phyloP scores from a whole-genome alignment of 73 alveolate genomes.

The Paramecium primaurelia region DNA sequence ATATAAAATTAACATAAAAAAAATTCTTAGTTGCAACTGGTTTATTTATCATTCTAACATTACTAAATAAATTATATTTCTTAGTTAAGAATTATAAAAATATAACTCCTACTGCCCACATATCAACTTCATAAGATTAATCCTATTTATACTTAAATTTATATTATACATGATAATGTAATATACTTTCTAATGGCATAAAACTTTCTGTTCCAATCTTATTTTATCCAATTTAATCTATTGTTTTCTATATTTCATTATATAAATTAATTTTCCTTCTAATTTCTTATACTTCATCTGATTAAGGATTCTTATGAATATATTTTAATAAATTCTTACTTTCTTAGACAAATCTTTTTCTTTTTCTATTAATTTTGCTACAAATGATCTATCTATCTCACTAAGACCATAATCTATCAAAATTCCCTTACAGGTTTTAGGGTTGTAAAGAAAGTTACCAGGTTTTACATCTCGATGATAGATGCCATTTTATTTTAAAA shows the following conservation, averaged over 20 bases:
- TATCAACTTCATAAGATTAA: conserved; percentile 88
- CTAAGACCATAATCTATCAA: conserved; percentile 96
- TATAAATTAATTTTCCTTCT: conserved; percentile 27
- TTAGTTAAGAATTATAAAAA: conserved; percentile 81
- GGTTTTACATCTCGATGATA: conserved; percentile 97
- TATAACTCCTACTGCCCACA: conserved; percentile 97
- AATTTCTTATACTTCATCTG: conserved; percentile 67
- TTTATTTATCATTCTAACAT: conserved; percentile 60
- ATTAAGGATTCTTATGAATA: conserved; percentile 29
- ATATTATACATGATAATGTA: conserved; percentile 59
- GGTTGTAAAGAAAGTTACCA: conserved; percentile 88
- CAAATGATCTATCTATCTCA: conserved; percentile 79
- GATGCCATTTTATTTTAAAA: conserved; percentile 79
- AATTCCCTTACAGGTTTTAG: conserved; percentile 76
- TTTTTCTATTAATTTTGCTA: conserved; percentile 66
- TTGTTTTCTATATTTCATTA: conserved; percentile 52
- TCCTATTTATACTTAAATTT: background rate
- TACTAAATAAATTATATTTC: conserved; percentile 83
- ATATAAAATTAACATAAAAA: conserved; percentile 70
- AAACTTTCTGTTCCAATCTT: conserved; percentile 94
- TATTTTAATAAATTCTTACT: conserved; percentile 53
- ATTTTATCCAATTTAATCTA: conserved; percentile 62
- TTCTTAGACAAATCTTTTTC: conserved; percentile 80
- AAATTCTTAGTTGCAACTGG: conserved; percentile 79
- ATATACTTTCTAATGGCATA: conserved; percentile 92